Evolutionary conservation across 768 basidiomycete genomes (phyloP), one percentile per base, ranked within the genome.

Genomic region (Lactarius sanguifluus): DNA sequence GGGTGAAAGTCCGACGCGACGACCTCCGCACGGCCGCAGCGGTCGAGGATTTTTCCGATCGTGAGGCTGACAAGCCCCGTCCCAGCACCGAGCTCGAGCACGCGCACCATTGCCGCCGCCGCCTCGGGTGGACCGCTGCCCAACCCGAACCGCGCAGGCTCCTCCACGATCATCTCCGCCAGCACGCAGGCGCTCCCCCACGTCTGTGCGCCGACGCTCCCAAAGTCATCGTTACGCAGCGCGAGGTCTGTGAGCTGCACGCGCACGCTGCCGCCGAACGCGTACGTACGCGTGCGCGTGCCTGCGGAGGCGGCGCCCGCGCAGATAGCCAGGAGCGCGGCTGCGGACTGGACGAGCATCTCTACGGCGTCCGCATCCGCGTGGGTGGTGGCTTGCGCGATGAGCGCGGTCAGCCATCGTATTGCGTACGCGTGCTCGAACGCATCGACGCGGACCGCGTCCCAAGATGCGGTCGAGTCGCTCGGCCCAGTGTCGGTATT

Each of bases 111-210:
- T 15, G 59, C 38, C 7, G 36, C 10, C 36, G 36, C 36, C 36
- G 36, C 36, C 7, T 12, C 12, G 2, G 41, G 41, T 18, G 8
- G 28, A 3, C 64, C 57, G 34, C 58, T 41, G 25, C 43, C 34
- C 4, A 86, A 72, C 10, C 82, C 83, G 72, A 89, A 92, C 32
- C 68, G 68, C 3, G 69, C 72, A 0, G 92, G 89, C 36, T 79
- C 73, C 34, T 86, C 81, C 3, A 83, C 83, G 47, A 94, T 84
- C 76, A 86, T 82, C 73, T 92, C 89, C 0, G 92, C 85, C 63
- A 96, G 80, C 8, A 95, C 84, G 70, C 89, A 92, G 3, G 91
- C 89, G 12, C 89, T 86, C 4, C 92, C 92, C 94, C 93, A 96
- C 0, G 92, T 95, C 77, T 94, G 93, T 32, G 91, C 87, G 1